Percentiles rank a stretch among this genome's conserved stretches.
Evolutionary conservation across 371 early-diverging fungal genomes (phyloP).

Genomic region (Apophysomyces ossiformis): DNA sequence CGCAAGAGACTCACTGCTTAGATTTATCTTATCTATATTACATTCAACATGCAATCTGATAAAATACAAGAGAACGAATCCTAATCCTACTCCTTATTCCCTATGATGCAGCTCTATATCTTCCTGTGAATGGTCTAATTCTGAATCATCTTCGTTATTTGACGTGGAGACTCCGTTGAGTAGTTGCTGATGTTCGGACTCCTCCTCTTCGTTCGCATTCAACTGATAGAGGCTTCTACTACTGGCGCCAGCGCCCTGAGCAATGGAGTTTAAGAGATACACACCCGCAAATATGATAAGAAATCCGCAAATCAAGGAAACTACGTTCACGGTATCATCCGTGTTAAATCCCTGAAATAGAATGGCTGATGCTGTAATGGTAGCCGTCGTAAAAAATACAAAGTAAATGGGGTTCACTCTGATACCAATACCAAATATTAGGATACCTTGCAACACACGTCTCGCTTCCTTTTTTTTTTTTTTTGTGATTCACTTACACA

Average conservation of each 20-base stretch:
- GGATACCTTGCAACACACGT: no score
- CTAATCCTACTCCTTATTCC: not conserved
- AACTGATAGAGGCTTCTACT: not conserved
- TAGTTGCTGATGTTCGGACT: slow-evolving; percentile 13
- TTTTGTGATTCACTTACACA: slow-evolving; percentile 48
- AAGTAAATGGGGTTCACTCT: slow-evolving; percentile 91
- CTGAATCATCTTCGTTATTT: slow-evolving; percentile 50
- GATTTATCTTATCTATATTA: not conserved
- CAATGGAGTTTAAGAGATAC: slow-evolving; percentile 67
- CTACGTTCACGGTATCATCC: slow-evolving; percentile 69
- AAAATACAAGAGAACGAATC: not conserved
- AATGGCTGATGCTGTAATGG: slow-evolving; percentile 87
- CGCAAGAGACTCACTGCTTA: not conserved
- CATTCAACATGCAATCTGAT: not conserved
- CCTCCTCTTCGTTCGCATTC: slow-evolving; percentile 19
- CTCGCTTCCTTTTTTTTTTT: not conserved
- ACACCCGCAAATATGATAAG: slow-evolving; percentile 92
- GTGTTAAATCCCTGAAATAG: slow-evolving; percentile 89
- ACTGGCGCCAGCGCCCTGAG: slow-evolving; percentile 31
- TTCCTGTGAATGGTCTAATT: slow-evolving; percentile 8
- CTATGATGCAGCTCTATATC: slow-evolving; percentile 2
- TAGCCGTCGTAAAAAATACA: slow-evolving; percentile 91
- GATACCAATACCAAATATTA: not conserved
- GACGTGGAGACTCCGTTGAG: slow-evolving; percentile 51
- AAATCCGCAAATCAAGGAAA: slow-evolving; percentile 87